Percentiles rank a stretch among this genome's conserved stretches.
These are phyloP conservation scores for Dicorynia guianensis DNA, from an alignment of 306 rosid genomes.

Conservation along the genomic window DNA sequence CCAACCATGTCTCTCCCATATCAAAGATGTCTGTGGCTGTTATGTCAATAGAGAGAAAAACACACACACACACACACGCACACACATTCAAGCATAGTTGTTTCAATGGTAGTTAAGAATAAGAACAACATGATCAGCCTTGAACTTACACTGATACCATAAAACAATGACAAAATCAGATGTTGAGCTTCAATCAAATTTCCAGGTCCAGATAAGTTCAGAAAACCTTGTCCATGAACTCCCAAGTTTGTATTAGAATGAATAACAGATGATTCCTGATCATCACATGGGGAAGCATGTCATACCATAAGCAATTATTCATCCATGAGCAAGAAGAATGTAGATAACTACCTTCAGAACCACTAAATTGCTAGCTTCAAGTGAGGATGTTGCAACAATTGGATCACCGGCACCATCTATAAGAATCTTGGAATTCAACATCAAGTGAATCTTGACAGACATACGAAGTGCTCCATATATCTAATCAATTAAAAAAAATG, in stretches of 20 bases:
- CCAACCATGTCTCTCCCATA: constrained; percentile 16
- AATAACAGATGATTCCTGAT: constrained; percentile 87
- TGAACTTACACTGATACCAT: constrained; percentile 70
- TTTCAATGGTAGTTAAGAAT: constrained; percentile 14
- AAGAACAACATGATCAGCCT: constrained; percentile 28
- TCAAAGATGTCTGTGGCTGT: constrained; percentile 24
- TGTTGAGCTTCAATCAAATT: constrained; percentile 92
- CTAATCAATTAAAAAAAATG: constrained; percentile 48
- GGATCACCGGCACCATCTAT: constrained; percentile 76
- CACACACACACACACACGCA: too few species aligned
- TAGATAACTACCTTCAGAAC: constrained; percentile 81
- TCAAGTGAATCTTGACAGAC: constrained; percentile 92
- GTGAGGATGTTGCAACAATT: constrained; percentile 82
- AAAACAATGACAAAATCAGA: constrained; percentile 82
- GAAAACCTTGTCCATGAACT: constrained; percentile 93
- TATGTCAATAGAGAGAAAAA: constrained; percentile 27
- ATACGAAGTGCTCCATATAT: constrained; percentile 96
- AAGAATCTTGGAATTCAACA: constrained; percentile 90
- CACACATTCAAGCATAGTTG: constrained; percentile 15
- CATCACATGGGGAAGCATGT: constrained; percentile 41
- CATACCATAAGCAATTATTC: constrained; percentile 38
- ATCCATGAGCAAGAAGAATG: constrained; percentile 34
- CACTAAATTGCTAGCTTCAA: constrained; percentile 92
- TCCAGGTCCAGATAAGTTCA: constrained; percentile 96
- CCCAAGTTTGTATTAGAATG: constrained; percentile 96